Base-by-base conservation (phyloP, 495 filamentous ascomycete genomes). In the Mycothermus thermophilus region DNA sequence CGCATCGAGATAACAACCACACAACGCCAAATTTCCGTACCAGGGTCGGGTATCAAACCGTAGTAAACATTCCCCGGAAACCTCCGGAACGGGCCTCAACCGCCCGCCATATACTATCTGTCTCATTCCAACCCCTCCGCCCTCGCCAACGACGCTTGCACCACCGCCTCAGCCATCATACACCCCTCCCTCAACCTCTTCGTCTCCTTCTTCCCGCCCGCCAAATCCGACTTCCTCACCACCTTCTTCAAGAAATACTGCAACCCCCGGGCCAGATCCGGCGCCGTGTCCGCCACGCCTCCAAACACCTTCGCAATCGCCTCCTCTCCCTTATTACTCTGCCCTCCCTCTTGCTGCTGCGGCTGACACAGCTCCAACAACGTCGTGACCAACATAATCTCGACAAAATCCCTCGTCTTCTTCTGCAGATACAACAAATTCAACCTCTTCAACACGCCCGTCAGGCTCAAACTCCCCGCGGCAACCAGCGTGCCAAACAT, bases 211-310 rank as follows among this genome's bases (percentile, higher is more conserved):
- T 71, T 71, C 9, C 58, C 64, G 20, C 64, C 65, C 8, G 74
- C 72, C 45, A 93, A 62, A 46, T 87, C 77, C 0, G 76, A 79
- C 48, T 76, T 83, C 15, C 73, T 65, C 4, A 94, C 74, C 15
- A 79, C 71, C 54, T 78, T 87, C 48, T 69, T 72, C 17, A 94
- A 37, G 51, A 95, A 92, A 49, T 73, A 86, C 27, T 78, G 78
- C 38, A 93, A 44, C 3, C 82, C 80, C 40, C 67, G 70, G 1
- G 71, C 74, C 33, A 93, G 61, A 28, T 76, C 67, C 1, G 75
- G 70, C n/a, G n/a, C n/a, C 5, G 65, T 66, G 12, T 73, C 73
- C 23, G 66, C 66, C 1, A 65, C 67, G 9, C 67, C 71, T 25
- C 67, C 44, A 48, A 90, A 81, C n/a, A 83, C 61, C 16, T 72